Base-by-base conservation (phyloP, 1,284 basidiomycete genomes). In the Sphagnurus paluster region DNA sequence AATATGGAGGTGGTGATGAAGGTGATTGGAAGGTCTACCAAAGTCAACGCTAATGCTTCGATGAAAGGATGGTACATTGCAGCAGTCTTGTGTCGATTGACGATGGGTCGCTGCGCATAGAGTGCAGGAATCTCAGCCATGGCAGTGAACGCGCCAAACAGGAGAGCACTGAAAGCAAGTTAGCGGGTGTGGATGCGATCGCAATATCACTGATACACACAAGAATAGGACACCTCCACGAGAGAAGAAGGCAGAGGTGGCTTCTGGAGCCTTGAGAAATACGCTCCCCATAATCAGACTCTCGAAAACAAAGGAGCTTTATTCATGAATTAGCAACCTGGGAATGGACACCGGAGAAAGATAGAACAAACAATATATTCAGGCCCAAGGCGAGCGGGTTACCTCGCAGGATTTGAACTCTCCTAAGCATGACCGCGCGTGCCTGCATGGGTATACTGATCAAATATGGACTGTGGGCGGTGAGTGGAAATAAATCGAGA, bases 151-250 rank as follows among this genome's bases (percentile, higher is more conserved):
- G 77, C 77, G 5, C 73, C 66, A 58, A 81, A 79, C 7, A 84
- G 70, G 7, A 82, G 63, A 0, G 80, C 64, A 47, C 77, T 80
- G 25, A 32, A 25, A 5, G 14, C 7, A 10, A 16, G 25, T 35
- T 26, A 14, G n/a, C 21, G 1, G 4, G 16, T 19, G 21, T 11
- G 6, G 5, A 26, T 9, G 10, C 29, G 13, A 23, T 7, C 9
- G 16, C 30, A 1, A 24, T 3, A 26, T 5, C 36, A 3, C 17
- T 9, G 39, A 6, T 11, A 64, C 76, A 28, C 48, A 84, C 81
- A 86, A 87, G 70, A 84, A 87, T 6, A 87, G 64, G 17, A 84
- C 70, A 68, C 91, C 92, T 2, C 90, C 90, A 16, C 91, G 80
- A 11, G 86, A 84, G 72, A 87, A 95, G 63, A 82, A 88, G 10